Evolutionary conservation across 2,329 filamentous ascomycete genomes (phyloP), one percentile per base, ranked within the genome.

Genomic region (Ophiosphaerella herpotricha): DNA sequence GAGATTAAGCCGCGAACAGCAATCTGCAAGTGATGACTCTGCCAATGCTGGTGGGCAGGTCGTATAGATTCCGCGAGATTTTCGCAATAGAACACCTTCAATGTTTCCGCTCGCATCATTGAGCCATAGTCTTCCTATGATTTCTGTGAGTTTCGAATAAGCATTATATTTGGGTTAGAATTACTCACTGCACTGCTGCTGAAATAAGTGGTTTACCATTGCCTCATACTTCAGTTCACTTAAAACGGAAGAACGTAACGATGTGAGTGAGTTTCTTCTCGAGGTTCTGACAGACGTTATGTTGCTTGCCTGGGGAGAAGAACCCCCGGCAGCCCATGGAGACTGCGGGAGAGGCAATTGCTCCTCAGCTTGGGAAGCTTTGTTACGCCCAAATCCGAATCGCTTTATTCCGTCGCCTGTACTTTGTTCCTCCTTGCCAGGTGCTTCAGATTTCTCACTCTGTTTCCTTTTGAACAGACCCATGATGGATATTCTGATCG

Each of bases 151-250:
- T 33, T 8, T 32, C 83, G 11, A 11, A 16, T 21, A 6, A 12
- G 2, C 9, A 14, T 7, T 16, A 5, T 39, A 24, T 5, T 13
- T 21, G 7, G 13, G 5, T 18, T 4, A 14, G 18, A 31, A n/a
- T 7, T 26, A 57, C 54, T 55, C 46, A 57, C 54, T 82, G 65
- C 87, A 90, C 74, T 91, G 88, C 68, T 91, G 87, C 71, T 91
- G 88, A 72, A 90, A 90, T 23, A 92, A 78, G 69, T 90, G 90
- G 74, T 89, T 91, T 52, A 89, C 87, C 88, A 91, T 91, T 53
- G 91, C 86, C 71, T 91, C 88, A 65, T 90, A 86, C 72, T 88
- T 89, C 73, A 90, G 88, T 55, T 89, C 87, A 52, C 89, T 86
- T 52, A 62, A 56, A 9, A 61, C 47, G 3, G 47, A 39, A 4